Percentiles rank a stretch among this genome's conserved stretches.
Evolutionary conservation across 108 stramenopile genomes (phyloP).

Genomic region (Skeletonema tropicum): DNA sequence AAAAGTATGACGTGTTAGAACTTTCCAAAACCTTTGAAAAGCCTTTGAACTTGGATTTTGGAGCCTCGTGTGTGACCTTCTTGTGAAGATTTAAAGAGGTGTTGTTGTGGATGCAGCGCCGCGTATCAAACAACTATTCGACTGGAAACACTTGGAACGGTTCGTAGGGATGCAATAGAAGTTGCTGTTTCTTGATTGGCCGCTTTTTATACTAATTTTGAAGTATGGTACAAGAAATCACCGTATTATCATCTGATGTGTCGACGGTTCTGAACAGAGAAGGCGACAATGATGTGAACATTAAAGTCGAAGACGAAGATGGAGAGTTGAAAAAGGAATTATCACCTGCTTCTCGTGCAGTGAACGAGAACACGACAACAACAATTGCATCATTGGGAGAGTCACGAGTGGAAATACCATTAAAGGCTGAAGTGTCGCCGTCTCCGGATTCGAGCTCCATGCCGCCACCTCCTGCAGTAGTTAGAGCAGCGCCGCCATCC

Average conservation of each 20-base stretch:
- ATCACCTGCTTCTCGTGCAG: not conserved
- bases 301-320: not conserved
- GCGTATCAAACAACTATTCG: too few relatives aligned
- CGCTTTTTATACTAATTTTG: not conserved
- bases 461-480: constrained; percentile 41
- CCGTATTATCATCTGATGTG: not conserved
- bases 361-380: not conserved
- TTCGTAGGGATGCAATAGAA: not conserved
- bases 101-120: too few relatives aligned
- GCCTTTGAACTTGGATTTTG: too few relatives aligned
- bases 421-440: not conserved
- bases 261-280: not conserved
- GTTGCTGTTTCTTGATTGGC: not conserved
- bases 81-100: too few relatives aligned
- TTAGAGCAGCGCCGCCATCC: constrained; percentile 5
- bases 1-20: too few relatives aligned
- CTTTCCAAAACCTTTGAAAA: too few relatives aligned
- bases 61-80: too few relatives aligned
- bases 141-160: too few relatives aligned
- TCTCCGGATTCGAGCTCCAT: constrained; percentile 23
- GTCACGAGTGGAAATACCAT: not conserved
- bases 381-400: not conserved
- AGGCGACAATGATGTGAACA: not conserved
- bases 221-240: not conserved
- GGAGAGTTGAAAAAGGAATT: not conserved